A percentile compares a stretch with the other conserved stretches of the same genome.
phyloP scores from a whole-genome alignment of 331 rosid species.

The Phaseolus coccineus region DNA sequence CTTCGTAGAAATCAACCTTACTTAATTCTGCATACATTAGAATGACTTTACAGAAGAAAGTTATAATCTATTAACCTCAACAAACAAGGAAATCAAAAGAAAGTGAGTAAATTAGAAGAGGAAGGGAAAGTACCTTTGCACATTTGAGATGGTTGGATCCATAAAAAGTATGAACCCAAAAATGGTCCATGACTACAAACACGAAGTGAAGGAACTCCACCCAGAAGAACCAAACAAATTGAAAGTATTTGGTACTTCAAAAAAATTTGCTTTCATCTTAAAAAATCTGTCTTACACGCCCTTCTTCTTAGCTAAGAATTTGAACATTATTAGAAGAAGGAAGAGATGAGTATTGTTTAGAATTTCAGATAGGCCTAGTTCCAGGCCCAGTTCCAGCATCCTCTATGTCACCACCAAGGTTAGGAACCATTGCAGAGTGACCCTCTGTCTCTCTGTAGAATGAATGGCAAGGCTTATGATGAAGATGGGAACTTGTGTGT shows the following conservation, averaged over 20 bases:
- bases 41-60: not conserved
- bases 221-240: slow-evolving; percentile 41
- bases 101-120: slow-evolving; percentile 22
- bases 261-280: slow-evolving; percentile 32
- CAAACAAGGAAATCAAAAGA: not conserved
- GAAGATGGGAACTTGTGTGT: slow-evolving; percentile 31
- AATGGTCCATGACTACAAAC: slow-evolving; percentile 50
- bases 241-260: slow-evolving; percentile 30
- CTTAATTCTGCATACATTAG: slow-evolving; percentile 17
- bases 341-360: slow-evolving; percentile 41
- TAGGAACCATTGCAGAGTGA: slow-evolving; percentile 59
- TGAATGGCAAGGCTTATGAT: slow-evolving; percentile 32
- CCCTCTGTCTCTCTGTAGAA: slow-evolving; percentile 28
- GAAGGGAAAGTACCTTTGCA: slow-evolving; percentile 53
- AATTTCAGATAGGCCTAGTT: slow-evolving; percentile 58
- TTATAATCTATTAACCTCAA: slow-evolving; percentile 24
- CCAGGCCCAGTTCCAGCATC: slow-evolving; percentile 55
- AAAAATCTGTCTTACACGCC: slow-evolving; percentile 1
- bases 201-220: slow-evolving; percentile 48
- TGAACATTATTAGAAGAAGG: slow-evolving; percentile 11
- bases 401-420: slow-evolving; percentile 49
- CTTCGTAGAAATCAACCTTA: slow-evolving; percentile 27
- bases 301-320: slow-evolving; percentile 39
- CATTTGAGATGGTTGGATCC: slow-evolving; percentile 50
- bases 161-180: slow-evolving; percentile 17